Evolutionary conservation across 306 rosid species (phyloP).

Genomic region (Sicyos edulis): DNA sequence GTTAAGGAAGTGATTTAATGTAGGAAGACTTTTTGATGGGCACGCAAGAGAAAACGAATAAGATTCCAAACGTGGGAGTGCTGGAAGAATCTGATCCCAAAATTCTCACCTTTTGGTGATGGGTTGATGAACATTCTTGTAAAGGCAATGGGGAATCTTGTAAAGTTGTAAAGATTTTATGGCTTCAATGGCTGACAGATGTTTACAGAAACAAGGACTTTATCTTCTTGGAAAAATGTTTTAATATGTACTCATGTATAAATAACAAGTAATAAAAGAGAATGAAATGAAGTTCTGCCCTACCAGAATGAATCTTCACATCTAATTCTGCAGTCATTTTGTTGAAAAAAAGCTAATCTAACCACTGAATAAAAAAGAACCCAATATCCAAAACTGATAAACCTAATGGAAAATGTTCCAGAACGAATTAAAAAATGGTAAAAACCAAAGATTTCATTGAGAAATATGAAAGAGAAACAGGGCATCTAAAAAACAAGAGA

Average conservation of each 20-base stretch:
- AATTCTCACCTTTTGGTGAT: conserved; percentile 28
- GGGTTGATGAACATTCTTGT: conserved; percentile 22
- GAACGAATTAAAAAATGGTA: too few relatives aligned
- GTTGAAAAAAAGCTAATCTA: background rate
- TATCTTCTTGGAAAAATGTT: background rate
- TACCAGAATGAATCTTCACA: conserved; percentile 13
- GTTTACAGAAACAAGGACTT: conserved; percentile 9
- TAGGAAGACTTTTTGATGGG: conserved; percentile 21
- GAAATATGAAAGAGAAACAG: too few relatives aligned
- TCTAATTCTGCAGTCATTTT: conserved; percentile 13
- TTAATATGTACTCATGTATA: background rate
- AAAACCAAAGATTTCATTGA: too few relatives aligned
- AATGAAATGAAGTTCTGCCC: conserved; percentile 8
- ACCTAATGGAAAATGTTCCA: background rate
- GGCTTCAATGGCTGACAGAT: conserved; percentile 12
- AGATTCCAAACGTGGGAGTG: conserved; percentile 44
- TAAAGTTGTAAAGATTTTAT: conserved; percentile 20
- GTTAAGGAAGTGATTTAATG: background rate
- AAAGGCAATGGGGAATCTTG: conserved; percentile 20
- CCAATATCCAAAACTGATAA: background rate
- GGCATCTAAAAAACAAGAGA: too few relatives aligned
- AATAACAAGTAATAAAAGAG: background rate
- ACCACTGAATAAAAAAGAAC: conserved; percentile 10
- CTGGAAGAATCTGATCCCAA: conserved; percentile 34
- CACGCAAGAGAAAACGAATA: conserved; percentile 32